These are phyloP conservation scores for Aspergillus aculeatus DNA, from an alignment of 2,329 filamentous ascomycete genomes.

Conservation along the genomic window DNA sequence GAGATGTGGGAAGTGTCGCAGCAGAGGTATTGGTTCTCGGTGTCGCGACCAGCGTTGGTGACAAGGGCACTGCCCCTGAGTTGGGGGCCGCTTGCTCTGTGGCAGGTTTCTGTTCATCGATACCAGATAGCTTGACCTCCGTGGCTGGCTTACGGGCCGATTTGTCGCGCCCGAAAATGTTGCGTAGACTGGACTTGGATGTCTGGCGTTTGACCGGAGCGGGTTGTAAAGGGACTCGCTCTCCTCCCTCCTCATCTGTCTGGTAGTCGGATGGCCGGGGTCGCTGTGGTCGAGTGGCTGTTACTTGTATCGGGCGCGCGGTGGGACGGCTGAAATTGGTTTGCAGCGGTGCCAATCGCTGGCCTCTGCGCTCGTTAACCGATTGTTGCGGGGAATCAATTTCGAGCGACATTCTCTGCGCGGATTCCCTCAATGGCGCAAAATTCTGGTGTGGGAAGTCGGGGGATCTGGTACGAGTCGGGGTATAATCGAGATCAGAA, in stretches of 20 bases:
- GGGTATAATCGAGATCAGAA: background rate
- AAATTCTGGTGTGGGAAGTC: background rate
- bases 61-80: conserved; percentile 23
- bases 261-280: conserved; percentile 34
- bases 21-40: conserved; percentile 28
- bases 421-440: background rate
- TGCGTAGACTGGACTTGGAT: conserved; percentile 39
- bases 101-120: conserved; percentile 30
- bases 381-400: conserved; percentile 24
- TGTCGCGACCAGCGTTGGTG: conserved; percentile 26
- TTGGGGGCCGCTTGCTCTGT: conserved; percentile 16
- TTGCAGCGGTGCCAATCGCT: conserved; percentile 36
- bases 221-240: conserved; percentile 33
- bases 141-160: conserved; percentile 26
- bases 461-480: background rate
- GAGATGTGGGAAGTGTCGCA: conserved; percentile 25
- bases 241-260: conserved; percentile 25
- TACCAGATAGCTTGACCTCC: conserved; percentile 32
- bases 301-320: conserved; percentile 16
- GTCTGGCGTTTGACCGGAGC: conserved; percentile 33
- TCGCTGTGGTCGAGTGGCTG: conserved; percentile 28
- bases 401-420: conserved; percentile 18
- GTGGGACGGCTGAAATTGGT: conserved; percentile 38
- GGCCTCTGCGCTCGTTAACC: conserved; percentile 39
- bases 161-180: conserved; percentile 40